Evolutionary conservation across 768 basidiomycete species (phyloP).

Genomic region (Mycena filopes): DNA sequence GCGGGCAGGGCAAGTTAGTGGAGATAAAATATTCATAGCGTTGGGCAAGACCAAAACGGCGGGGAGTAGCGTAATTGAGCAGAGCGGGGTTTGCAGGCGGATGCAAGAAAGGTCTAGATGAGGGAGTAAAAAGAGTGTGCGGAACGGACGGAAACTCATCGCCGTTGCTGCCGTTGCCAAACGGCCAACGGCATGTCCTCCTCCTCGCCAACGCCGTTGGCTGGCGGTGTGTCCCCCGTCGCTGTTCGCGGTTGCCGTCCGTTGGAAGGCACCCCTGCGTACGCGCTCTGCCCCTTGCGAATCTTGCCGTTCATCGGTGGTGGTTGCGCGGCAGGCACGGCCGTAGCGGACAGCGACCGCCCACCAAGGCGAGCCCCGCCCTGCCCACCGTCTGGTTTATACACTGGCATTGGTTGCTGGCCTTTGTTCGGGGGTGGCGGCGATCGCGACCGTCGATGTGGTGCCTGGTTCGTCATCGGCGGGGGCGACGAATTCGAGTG

Average conservation of each 20-base stretch:
- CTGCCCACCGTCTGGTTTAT: slow-evolving; percentile 36
- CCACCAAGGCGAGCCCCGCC: slow-evolving; percentile 54
- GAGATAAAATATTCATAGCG: slow-evolving; percentile 22
- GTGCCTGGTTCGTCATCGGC: slow-evolving; percentile 33
- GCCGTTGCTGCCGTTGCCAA: slow-evolving; percentile 80
- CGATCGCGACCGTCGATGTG: slow-evolving; percentile 60
- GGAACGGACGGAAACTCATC: slow-evolving; percentile 44
- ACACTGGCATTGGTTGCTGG: slow-evolving; percentile 48
- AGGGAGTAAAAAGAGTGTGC: slow-evolving; percentile 1
- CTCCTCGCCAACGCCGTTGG: slow-evolving; percentile 58
- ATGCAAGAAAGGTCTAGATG: slow-evolving; percentile 32
- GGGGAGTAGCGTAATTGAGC: slow-evolving; percentile 16
- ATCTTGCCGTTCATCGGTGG: slow-evolving; percentile 60
- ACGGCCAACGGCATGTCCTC: slow-evolving; percentile 85
- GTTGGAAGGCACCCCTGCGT: slow-evolving; percentile 61
- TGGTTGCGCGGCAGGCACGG: slow-evolving; percentile 48
- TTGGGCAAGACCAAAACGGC: background rate
- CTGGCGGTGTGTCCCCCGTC: slow-evolving; percentile 32
- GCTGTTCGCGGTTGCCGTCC: slow-evolving; percentile 39
- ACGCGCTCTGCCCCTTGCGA: slow-evolving; percentile 75
- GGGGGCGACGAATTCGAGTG: slow-evolving; percentile 46
- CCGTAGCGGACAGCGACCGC: slow-evolving; percentile 82
- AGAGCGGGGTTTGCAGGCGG: slow-evolving; percentile 3
- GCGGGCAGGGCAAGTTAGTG: slow-evolving; percentile 31
- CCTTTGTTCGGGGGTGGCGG: slow-evolving; percentile 56